A percentile compares a stretch with the other conserved stretches of the same genome.
These are phyloP conservation scores for Anacardium occidentale DNA, from an alignment of 345 rosid genomes.

Conservation along the genomic window DNA sequence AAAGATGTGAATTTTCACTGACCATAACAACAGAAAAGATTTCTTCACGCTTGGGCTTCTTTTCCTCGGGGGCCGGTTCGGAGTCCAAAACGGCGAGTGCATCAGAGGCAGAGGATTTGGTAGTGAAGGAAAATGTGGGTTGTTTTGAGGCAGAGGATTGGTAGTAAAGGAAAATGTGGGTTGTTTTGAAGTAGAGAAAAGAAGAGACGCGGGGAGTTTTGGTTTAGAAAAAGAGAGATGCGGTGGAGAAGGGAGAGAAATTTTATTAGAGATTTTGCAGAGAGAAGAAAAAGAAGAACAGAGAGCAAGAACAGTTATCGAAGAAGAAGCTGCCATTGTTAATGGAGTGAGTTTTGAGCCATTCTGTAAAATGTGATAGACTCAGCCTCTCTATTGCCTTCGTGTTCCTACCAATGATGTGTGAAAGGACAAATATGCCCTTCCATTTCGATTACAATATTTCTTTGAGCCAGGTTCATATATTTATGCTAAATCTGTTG, in stretches of 20 bases:
- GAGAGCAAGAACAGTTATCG: slow-evolving; percentile 42
- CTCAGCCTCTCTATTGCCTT: slow-evolving; percentile 19
- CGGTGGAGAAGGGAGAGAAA: slow-evolving; percentile 35
- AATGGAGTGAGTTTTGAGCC: neutral
- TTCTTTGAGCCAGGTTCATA: too few relatives aligned
- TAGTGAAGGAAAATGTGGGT: slow-evolving; percentile 29
- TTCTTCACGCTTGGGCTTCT: slow-evolving; percentile 75
- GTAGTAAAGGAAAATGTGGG: slow-evolving; percentile 31
- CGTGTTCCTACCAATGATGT: too few relatives aligned
- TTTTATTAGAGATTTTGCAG: slow-evolving; percentile 45
- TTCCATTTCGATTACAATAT: neutral
- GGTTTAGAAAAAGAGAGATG: slow-evolving; percentile 30
- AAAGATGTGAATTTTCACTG: slow-evolving; percentile 14
- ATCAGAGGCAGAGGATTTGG: slow-evolving; percentile 48
- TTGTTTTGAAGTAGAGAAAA: slow-evolving; percentile 21
- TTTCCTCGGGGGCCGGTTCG: slow-evolving; percentile 48
- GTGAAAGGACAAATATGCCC: slow-evolving; percentile 11
- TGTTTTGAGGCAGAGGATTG: slow-evolving; percentile 35
- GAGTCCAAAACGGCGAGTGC: slow-evolving; percentile 32
- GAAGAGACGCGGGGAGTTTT: slow-evolving; percentile 22
- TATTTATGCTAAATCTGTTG: too few relatives aligned
- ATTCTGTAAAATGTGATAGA: neutral
- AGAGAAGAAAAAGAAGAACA: slow-evolving; percentile 58
- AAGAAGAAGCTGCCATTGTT: slow-evolving; percentile 37
- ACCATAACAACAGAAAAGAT: slow-evolving; percentile 97